Base-by-base conservation (phyloP, 169 alveolate species). In the Plasmodium falciparum region DNA sequence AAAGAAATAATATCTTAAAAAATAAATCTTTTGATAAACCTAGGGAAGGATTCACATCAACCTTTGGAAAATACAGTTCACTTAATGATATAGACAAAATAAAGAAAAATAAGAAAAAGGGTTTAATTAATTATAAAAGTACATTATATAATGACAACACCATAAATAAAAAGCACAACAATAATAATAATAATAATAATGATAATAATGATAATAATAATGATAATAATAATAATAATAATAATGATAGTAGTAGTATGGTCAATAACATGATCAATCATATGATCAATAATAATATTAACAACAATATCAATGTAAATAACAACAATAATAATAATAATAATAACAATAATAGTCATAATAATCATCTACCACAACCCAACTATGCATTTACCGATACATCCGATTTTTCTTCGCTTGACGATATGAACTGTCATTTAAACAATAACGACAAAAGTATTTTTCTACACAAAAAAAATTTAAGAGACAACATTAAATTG, bases 321-420 rank as follows among this genome's bases (percentile, higher is more conserved):
- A 61, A 39, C 15, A 69, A 61, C 13, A 61, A 24, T 11, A 52
- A 52, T 15, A 52, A 52, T 15, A 9, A 0, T 3, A 52, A 52
- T 2, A 52, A 11, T 52, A 3, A 52, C 8, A 15, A 52, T n/a
- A 74, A 50, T 39, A 61, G 43, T n/a, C 47, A 74, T 13, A 65
- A 12, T 50, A 61, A 39, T 11, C 58, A 74, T 33, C 49, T 45
- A 7, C 12, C 29, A 2, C 90, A 70, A 20, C 61, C 67, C 2
- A 63, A 22, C 47, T 80, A 80, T 73, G 33, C 83, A 15, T 80
- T 69, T 61, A 63, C 90, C 15, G 90, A 80, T 62, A 69, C 90
- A 0, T 80, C 90, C n/a, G 90, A 80, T 69, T 80, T 80, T 29
- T 80, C 90, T 2, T 80, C 90, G 9, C 65, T 80, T 6, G 90